Evolutionary conservation across 768 basidiomycete species (phyloP).

Genomic region (Pleurotus djamor): DNA sequence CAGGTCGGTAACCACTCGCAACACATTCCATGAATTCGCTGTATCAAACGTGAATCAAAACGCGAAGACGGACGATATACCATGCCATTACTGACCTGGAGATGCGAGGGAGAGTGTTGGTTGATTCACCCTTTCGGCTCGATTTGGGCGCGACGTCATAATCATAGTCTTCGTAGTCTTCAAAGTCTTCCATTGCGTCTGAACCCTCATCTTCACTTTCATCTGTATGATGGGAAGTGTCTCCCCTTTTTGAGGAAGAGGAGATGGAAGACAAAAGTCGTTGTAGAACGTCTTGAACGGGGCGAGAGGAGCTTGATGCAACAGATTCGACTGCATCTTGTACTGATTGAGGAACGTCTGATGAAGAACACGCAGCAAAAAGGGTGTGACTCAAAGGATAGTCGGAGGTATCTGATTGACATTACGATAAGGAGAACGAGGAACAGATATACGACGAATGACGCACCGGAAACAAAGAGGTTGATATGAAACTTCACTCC

Average conservation of each 20-base stretch:
- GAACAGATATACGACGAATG: neutral
- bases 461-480: slow-evolving; percentile 50
- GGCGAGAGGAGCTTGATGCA: slow-evolving; percentile 33
- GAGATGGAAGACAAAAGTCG: slow-evolving; percentile 35
- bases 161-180: slow-evolving; percentile 30
- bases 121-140: slow-evolving; percentile 9
- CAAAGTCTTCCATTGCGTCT: slow-evolving; percentile 30
- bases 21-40: slow-evolving; percentile 65
- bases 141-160: slow-evolving; percentile 1
- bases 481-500: slow-evolving; percentile 34
- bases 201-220: slow-evolving; percentile 18
- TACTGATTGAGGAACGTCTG: slow-evolving; percentile 36
- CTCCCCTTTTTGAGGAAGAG: slow-evolving; percentile 14
- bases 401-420: slow-evolving; percentile 57
- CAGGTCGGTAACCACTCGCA: slow-evolving; percentile 55
- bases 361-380: slow-evolving; percentile 53
- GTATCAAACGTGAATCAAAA: slow-evolving; percentile 7
- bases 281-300: slow-evolving; percentile 44
- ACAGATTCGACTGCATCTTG: slow-evolving; percentile 42
- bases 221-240: slow-evolving; percentile 4
- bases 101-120: neutral
- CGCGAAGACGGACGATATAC: neutral
- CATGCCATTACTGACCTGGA: neutral
- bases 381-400: slow-evolving; percentile 61
- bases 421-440: neutral